Evolutionary conservation across 805 yeast species (phyloP), one percentile per base, ranked within the genome.

Genomic region (Komagataella pseudopastoris): DNA sequence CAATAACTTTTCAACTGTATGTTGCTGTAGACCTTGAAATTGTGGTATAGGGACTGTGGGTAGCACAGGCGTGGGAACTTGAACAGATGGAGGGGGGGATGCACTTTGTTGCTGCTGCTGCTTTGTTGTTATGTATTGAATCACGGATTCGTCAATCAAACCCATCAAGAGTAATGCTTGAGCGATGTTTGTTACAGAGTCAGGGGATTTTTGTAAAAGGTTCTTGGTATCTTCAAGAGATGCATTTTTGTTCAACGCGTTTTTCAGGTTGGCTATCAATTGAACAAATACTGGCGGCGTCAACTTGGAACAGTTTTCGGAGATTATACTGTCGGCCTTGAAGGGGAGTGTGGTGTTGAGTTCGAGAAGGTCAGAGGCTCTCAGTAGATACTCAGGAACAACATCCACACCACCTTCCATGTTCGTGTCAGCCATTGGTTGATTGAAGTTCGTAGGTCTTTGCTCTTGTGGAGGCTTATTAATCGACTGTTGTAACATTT

Each of bases 111-210:
- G 53, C 48, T 52, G 56, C 48, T 51, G 53, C 39, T 51, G 57
- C 47, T 52, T 52, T 54, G 54, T 44, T 53, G 55, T 52, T 54
- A 56, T 24, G 53, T 53, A 50, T 54, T 55, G 51, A 54, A 56
- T 54, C n/a, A 82, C 84, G 47, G 78, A 80, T 44, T 74, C 71
- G 61, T 84, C 86, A 20, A 85, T 78, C 46, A 85, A 72, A 0
- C 93, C 95, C 90, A 85, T 85, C 49, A 84, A 70, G 17, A 85
- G 66, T 55, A 85, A 68, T 2, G 89, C 85, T 61, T 85, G 93
- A 0, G 90, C 80, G 1, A 87, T 81, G 14, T 10, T 30, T 10
- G 39, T 30, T 30, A 30, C 39, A 30, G 39, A 30, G 39, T 30
- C 39, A 4, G 39, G 39, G 10, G 39, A 30, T 30, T 30, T 30